Conservation (phyloP, 192 early-diverging fungal genomes). For the Thoreauomyces humboldtii region DNA sequence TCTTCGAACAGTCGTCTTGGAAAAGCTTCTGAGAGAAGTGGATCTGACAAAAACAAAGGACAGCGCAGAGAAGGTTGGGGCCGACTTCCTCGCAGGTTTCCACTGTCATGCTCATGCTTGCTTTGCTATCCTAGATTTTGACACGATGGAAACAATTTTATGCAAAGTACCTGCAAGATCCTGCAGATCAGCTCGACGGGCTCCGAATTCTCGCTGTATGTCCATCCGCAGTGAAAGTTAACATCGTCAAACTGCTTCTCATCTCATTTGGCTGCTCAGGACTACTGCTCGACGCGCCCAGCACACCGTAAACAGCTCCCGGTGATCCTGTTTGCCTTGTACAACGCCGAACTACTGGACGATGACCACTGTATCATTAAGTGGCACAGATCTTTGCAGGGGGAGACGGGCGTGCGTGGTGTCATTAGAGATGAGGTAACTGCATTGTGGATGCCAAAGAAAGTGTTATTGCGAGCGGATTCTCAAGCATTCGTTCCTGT, state of each 20-base stretch:
- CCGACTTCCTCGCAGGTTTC: too few relatives aligned
- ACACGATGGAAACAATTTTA: neutral
- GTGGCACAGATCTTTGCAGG: neutral
- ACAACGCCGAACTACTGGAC: neutral
- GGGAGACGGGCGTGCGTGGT: neutral
- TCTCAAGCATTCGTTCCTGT: too few relatives aligned
- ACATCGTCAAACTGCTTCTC: too few relatives aligned
- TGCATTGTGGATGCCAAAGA: neutral
- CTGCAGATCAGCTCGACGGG: neutral
- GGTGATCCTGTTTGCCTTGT: neutral
- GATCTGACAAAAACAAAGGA: constrained; percentile 45
- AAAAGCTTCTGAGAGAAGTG: constrained; percentile 62
- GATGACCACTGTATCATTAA: neutral
- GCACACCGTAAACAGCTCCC: neutral
- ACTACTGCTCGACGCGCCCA: neutral
- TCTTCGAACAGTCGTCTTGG: constrained; percentile 72
- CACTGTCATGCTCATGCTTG: too few relatives aligned
- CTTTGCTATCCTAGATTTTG: constrained; percentile 2
- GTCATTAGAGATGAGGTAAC: neutral
- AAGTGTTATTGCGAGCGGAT: too few relatives aligned
- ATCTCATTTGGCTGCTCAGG: too few relatives aligned
- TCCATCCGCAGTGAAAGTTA: too few relatives aligned
- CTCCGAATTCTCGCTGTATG: too few relatives aligned
- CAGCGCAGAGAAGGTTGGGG: constrained; percentile 10
- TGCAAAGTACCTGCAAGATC: neutral